These are phyloP conservation scores for Golubevia pallescens DNA, from an alignment of 1,284 basidiomycete genomes.

Conservation along the genomic window DNA sequence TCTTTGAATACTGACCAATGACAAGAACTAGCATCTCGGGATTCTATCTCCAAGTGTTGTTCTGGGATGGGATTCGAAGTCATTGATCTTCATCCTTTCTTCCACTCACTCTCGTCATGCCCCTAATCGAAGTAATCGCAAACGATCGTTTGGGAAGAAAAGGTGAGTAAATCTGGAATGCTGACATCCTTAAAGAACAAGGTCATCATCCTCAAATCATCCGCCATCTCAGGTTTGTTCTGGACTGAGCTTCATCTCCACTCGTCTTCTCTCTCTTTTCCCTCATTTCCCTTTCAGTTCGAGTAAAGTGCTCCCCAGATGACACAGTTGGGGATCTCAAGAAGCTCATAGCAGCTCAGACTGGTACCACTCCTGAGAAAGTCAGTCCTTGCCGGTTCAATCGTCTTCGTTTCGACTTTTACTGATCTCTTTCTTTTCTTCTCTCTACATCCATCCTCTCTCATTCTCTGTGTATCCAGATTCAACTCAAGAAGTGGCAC, in stretches of 20 bases:
- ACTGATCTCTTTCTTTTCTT: neutral
- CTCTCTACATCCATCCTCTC: too few species aligned
- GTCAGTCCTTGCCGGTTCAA: constrained; percentile 51
- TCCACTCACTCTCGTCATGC: too few species aligned
- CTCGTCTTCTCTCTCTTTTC: neutral
- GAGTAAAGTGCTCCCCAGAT: constrained; percentile 72
- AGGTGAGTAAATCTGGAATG: too few species aligned
- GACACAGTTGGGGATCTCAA: constrained; percentile 97
- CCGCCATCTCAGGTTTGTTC: neutral
- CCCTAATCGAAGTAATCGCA: constrained; percentile 81
- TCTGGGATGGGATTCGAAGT: too few species aligned
- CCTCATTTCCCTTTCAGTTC: constrained; percentile 21
- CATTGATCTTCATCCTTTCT: too few species aligned
- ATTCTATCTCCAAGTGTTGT: too few species aligned
- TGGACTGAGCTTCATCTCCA: neutral
- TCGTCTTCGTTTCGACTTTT: neutral
- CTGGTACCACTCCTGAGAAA: constrained; percentile 75
- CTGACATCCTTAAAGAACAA: too few species aligned
- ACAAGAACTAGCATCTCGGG: constrained; percentile 59
- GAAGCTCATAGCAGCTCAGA: constrained; percentile 94
- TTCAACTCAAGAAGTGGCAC: constrained; percentile 60
- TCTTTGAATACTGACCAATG: constrained; percentile 23
- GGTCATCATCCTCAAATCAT: too few species aligned
- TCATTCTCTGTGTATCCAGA: constrained; percentile 20
- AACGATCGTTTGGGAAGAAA: constrained; percentile 96